Conservation (phyloP, 2,329 filamentous ascomycete species). For the Claviceps purpurea region DNA sequence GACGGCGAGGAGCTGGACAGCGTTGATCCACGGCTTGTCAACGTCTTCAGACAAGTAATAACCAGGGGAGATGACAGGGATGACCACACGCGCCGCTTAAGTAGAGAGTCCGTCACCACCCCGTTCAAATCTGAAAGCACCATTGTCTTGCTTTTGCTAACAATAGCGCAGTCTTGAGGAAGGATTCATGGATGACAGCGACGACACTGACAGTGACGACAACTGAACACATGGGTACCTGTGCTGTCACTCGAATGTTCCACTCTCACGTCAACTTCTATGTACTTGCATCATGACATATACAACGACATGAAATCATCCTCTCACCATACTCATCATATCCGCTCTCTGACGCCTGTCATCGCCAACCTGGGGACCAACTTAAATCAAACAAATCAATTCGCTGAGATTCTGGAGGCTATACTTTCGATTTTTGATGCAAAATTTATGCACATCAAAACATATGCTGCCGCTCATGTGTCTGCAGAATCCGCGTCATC, state of each 20-base stretch:
- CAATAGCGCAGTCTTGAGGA: conserved; percentile 14
- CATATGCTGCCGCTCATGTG: conserved; percentile 2
- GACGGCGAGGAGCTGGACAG: conserved; percentile 59
- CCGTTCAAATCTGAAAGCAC: not conserved
- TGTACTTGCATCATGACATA: not conserved
- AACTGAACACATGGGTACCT: conserved; percentile 17
- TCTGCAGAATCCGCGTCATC: not conserved
- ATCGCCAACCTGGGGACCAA: not conserved
- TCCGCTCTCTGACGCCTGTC: not conserved
- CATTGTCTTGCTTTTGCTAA: conserved; percentile 7
- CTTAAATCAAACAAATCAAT: not conserved
- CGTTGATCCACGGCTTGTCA: conserved; percentile 36
- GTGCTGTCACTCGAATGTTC: not conserved
- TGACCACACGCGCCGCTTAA: conserved; percentile 49
- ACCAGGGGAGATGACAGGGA: conserved; percentile 29
- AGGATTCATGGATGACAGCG: conserved; percentile 31
- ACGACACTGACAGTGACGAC: conserved; percentile 29
- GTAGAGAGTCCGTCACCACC: conserved; percentile 47
- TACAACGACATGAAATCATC: not conserved
- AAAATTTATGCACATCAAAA: not conserved
- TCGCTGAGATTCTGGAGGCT: conserved; percentile 2
- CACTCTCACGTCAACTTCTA: not conserved
- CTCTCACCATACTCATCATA: not conserved
- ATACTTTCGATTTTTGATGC: not conserved
- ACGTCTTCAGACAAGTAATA: conserved; percentile 21